Conservation (phyloP, 805 yeast species). For the Lachancea cidri region DNA sequence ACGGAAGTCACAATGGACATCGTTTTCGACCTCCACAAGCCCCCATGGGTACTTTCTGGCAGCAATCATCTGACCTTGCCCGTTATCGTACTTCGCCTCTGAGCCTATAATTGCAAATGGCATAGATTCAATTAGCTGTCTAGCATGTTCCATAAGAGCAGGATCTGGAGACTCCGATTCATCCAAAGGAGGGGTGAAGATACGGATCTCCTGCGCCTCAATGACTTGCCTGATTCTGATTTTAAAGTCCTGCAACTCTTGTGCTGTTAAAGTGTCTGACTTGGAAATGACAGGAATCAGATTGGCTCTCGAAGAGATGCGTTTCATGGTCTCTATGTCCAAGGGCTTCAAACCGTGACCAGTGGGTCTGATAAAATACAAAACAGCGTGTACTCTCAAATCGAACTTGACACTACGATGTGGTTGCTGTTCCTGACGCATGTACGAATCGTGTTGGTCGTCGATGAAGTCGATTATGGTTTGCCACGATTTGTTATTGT, state of each 20-base stretch:
- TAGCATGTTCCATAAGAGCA: constrained; percentile 74
- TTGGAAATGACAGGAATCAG: constrained; percentile 86
- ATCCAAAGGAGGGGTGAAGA: constrained; percentile 81
- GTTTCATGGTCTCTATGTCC: constrained; percentile 85
- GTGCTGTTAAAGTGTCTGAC: constrained; percentile 75
- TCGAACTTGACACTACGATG: constrained; percentile 60
- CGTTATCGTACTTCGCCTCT: constrained; percentile 60
- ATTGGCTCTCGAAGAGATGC: constrained; percentile 72
- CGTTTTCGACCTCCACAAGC: constrained; percentile 80
- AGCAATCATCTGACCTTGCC: constrained; percentile 58
- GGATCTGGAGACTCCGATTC: constrained; percentile 39
- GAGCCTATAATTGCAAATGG: constrained; percentile 84
- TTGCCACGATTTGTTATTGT: constrained; percentile 81
- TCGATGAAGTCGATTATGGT: constrained; percentile 85
- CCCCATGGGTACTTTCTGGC: constrained; percentile 95
- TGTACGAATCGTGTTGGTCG: constrained; percentile 80
- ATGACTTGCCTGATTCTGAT: constrained; percentile 74
- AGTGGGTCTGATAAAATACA: constrained; percentile 87
- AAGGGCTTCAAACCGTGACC: constrained; percentile 84
- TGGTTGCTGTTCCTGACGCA: constrained; percentile 95
- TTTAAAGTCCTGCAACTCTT: constrained; percentile 65
- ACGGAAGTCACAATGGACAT: constrained; percentile 78
- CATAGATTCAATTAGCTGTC: constrained; percentile 74
- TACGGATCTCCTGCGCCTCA: constrained; percentile 75
- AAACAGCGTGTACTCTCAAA: constrained; percentile 83